A percentile compares a stretch with the other conserved stretches of the same genome.
These are phyloP conservation scores for Penicillium diatomitis DNA, from an alignment of 495 filamentous ascomycete genomes.

Conservation along the genomic window DNA sequence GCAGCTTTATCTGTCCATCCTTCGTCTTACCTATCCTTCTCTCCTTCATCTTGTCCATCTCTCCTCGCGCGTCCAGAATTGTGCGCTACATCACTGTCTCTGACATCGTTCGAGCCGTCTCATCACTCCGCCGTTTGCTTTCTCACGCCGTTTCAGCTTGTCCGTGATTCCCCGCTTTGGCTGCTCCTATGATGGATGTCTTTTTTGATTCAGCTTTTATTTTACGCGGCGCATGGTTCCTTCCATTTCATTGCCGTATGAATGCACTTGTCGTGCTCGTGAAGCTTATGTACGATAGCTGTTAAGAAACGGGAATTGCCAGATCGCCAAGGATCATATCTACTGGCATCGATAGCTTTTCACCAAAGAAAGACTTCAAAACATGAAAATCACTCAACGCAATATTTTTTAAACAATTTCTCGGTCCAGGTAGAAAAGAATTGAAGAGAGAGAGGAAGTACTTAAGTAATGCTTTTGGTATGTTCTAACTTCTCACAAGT, in stretches of 20 bases:
- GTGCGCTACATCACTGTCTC: too few relatives aligned
- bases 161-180: slow-evolving; percentile 18
- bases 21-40: too few relatives aligned
- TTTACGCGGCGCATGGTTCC: not conserved
- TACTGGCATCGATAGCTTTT: not conserved
- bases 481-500: slow-evolving; percentile 1
- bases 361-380: not conserved
- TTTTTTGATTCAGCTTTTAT: slow-evolving; percentile 6
- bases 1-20: too few relatives aligned
- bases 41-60: too few relatives aligned
- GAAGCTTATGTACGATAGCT: slow-evolving; percentile 17
- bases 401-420: not conserved
- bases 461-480: slow-evolving; percentile 19
- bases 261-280: slow-evolving; percentile 12
- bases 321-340: slow-evolving; percentile 10
- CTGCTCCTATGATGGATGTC: slow-evolving; percentile 8
- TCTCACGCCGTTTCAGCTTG: slow-evolving; percentile 6
- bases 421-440: not conserved
- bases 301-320: slow-evolving; percentile 16
- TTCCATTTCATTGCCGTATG: not conserved
- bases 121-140: slow-evolving; percentile 1
- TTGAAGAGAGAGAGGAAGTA: not conserved
- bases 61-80: too few relatives aligned
- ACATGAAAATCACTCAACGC: not conserved
- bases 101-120: slow-evolving; percentile 2